Conservation (phyloP, 1,284 basidiomycete genomes). For the Ceratobasidium sp. region DNA sequence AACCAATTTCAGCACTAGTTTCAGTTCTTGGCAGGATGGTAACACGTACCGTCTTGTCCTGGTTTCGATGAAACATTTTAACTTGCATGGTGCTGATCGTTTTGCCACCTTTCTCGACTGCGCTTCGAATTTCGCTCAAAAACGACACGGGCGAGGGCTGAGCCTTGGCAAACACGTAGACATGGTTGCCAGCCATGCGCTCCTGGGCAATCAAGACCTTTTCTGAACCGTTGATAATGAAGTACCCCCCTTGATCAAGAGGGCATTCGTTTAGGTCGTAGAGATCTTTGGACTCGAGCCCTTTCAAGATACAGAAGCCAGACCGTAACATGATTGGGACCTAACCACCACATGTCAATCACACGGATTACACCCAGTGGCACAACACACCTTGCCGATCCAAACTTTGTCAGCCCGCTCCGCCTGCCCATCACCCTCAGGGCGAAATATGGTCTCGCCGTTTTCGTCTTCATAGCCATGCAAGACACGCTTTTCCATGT, state of each 20-base stretch:
- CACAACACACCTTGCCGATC: constrained; percentile 80
- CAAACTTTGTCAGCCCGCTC: constrained; percentile 89
- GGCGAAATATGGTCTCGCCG: constrained; percentile 63
- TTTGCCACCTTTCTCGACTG: constrained; percentile 98
- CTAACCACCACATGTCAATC: constrained; percentile 57
- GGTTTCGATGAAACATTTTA: constrained; percentile 92
- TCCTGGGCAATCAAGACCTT: constrained; percentile 99
- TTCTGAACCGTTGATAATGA: constrained; percentile 99
- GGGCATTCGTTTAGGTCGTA: constrained; percentile 97
- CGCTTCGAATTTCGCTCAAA: constrained; percentile 96
- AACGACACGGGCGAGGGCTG: constrained; percentile 97
- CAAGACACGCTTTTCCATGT: constrained; percentile 90
- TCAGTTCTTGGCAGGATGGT: neutral
- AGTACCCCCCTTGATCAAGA: constrained; percentile 97
- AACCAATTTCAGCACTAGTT: constrained; percentile 16
- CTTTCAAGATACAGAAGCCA: constrained; percentile 92
- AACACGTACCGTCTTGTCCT: constrained; percentile 80
- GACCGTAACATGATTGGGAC: constrained; percentile 98
- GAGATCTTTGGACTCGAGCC: constrained; percentile 80
- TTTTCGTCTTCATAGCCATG: constrained; percentile 73
- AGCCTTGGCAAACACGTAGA: constrained; percentile 99
- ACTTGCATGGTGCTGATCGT: constrained; percentile 98
- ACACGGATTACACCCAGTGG: neutral
- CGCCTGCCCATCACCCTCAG: constrained; percentile 62
- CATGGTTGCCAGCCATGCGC: constrained; percentile 99